Percentiles rank a stretch among this genome's conserved stretches.
Conservation (phyloP, 495 filamentous ascomycete genomes). For the Neurospora sp. region DNA sequence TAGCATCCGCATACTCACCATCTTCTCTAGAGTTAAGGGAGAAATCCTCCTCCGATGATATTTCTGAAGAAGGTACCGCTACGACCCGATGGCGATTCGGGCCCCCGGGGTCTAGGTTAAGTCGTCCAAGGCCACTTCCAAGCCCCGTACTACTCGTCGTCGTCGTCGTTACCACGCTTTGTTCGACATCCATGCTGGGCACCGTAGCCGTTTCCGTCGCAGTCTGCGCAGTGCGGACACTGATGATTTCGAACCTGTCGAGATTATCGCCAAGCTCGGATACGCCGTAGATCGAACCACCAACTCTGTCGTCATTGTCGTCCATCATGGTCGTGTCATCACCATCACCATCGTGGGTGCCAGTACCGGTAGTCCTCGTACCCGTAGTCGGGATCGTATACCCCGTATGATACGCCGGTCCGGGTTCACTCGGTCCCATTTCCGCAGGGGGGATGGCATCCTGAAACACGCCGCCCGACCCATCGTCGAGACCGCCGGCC, state of each 20-base stretch:
- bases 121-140: not conserved
- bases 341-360: not conserved
- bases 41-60: not conserved
- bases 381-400: constrained; percentile 17
- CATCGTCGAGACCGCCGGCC: constrained; percentile 38
- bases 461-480: constrained; percentile 36
- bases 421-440: constrained; percentile 33
- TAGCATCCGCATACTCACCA: constrained; percentile 11
- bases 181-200: constrained; percentile 17
- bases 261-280: constrained; percentile 15
- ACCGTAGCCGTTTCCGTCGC: not conserved
- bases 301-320: not conserved
- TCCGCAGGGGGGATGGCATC: constrained; percentile 25
- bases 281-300: constrained; percentile 5
- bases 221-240: constrained; percentile 4
- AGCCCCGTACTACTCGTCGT: not conserved
- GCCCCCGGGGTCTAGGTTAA: not conserved
- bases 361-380: not conserved
- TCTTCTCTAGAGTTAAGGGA: not conserved
- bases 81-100: not conserved
- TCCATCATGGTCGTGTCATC: not conserved
- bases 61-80: not conserved
- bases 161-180: constrained; percentile 10
- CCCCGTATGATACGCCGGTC: constrained; percentile 35
- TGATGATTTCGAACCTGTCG: constrained; percentile 6